Conservation (phyloP, 352 stramenopile species). For the Phytophthora lateralis region DNA sequence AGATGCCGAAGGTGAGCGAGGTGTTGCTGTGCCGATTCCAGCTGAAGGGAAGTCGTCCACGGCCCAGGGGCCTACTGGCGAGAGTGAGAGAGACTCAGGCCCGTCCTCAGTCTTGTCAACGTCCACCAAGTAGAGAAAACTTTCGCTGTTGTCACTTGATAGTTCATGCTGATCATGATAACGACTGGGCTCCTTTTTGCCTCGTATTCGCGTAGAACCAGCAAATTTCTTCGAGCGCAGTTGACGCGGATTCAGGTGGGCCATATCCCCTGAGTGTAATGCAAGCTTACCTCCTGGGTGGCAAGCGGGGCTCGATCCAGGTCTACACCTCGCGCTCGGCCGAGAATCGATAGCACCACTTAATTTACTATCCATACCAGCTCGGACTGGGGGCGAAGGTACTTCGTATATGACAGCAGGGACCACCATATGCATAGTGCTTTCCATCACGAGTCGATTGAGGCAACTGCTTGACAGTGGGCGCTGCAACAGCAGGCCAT, state of each 20-base stretch:
- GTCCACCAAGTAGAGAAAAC: constrained; percentile 35
- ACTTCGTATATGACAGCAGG: constrained; percentile 30
- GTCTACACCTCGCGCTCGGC: constrained; percentile 6
- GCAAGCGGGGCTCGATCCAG: constrained; percentile 10
- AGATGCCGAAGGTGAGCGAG: constrained; percentile 28
- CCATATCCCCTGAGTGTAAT: constrained; percentile 1
- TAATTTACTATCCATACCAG: not conserved
- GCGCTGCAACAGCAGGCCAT: constrained; percentile 22
- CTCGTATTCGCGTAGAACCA: constrained; percentile 1
- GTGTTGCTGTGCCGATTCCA: constrained; percentile 5
- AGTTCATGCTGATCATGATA: constrained; percentile 1
- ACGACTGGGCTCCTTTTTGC: not conserved
- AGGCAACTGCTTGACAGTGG: constrained; percentile 27
- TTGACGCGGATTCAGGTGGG: constrained; percentile 18
- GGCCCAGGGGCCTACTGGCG: constrained; percentile 57
- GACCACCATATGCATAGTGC: constrained; percentile 23
- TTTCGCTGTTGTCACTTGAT: constrained; percentile 16
- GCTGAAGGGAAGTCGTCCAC: constrained; percentile 22
- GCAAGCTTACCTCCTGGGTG: constrained; percentile 1
- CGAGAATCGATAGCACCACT: not conserved
- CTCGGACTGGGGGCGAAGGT: not conserved
- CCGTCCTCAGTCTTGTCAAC: constrained; percentile 17
- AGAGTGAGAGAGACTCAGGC: constrained; percentile 23
- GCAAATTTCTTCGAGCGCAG: constrained; percentile 5
- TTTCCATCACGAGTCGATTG: constrained; percentile 24